Evolutionary conservation across 257 asterid species (phyloP).

Genomic region (Cruciata laevipes): DNA sequence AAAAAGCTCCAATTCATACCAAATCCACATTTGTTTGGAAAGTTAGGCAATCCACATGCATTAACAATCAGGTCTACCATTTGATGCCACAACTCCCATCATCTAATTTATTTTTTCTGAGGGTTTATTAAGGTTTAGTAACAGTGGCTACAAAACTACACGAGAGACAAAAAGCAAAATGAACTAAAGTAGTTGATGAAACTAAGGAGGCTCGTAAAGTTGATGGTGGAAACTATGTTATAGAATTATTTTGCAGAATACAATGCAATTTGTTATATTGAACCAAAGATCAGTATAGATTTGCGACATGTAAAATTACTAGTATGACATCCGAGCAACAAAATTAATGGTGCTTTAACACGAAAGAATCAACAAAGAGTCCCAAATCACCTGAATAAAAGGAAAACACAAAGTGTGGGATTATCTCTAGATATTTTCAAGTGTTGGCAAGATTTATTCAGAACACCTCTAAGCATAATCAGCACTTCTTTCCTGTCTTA

Average conservation of each 20-base stretch:
- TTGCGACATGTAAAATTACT: background rate
- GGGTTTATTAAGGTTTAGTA: background rate
- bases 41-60: background rate
- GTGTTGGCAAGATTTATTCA: conserved; percentile 5
- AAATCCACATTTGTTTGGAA: background rate
- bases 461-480: background rate
- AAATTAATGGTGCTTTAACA: background rate
- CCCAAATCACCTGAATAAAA: background rate
- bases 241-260: background rate
- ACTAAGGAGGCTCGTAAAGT: background rate
- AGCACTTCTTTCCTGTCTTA: background rate
- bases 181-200: background rate
- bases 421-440: background rate
- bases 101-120: background rate
- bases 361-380: background rate
- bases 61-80: background rate
- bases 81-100: background rate
- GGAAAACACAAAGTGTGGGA: background rate
- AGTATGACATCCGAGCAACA: background rate
- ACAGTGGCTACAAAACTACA: background rate
- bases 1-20: background rate
- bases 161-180: background rate
- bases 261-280: background rate
- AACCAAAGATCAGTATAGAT: background rate
- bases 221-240: background rate